Conservation (phyloP, 73 alveolate species). For the Tetrahymena thermophila region DNA sequence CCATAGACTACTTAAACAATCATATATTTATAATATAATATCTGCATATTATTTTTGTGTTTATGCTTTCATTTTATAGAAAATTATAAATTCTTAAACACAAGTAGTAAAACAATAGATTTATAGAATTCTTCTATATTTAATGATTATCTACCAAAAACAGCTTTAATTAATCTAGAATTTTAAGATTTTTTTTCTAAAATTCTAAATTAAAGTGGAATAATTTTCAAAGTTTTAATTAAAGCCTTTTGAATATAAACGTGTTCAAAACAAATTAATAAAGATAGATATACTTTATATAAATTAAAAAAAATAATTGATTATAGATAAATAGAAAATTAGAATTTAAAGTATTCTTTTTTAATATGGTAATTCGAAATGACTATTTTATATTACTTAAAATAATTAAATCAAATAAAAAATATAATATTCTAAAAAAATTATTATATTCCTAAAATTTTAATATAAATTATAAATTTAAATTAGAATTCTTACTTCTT, state of each 20-base stretch:
- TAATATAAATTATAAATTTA: neutral
- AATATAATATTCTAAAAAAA: neutral
- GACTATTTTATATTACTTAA: too few relatives aligned
- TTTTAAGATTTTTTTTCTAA: neutral
- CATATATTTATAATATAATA: too few relatives aligned
- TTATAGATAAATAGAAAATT: neutral
- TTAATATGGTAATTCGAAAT: neutral
- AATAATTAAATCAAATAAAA: too few relatives aligned
- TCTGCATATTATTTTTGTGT: too few relatives aligned
- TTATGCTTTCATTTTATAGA: too few relatives aligned
- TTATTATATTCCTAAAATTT: neutral
- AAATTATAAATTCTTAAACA: too few relatives aligned
- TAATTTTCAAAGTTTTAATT: too few relatives aligned
- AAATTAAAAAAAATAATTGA: too few relatives aligned
- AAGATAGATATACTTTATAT: too few relatives aligned
- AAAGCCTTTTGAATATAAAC: neutral
- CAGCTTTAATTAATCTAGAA: neutral
- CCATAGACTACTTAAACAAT: too few relatives aligned
- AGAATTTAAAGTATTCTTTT: neutral
- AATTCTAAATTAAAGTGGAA: neutral
- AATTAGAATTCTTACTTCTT: neutral
- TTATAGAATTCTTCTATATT: neutral
- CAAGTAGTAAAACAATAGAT: neutral
- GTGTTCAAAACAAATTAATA: neutral
- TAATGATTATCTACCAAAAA: neutral